Conservation (phyloP, 176 grass and related monocot genomes). For the Melocanna baccifera region DNA sequence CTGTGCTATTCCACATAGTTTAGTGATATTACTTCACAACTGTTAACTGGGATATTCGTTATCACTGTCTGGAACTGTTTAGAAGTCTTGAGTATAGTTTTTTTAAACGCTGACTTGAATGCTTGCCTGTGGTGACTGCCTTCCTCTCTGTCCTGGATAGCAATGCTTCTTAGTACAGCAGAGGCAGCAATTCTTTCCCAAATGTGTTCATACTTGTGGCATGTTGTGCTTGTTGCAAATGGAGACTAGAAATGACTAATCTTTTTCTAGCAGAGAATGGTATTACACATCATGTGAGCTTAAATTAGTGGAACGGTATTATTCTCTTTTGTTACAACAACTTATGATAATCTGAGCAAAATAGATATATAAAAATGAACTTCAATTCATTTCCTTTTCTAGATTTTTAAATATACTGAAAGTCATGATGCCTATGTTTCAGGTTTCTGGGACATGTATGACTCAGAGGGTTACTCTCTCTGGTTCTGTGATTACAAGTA, state of each 20-base stretch:
- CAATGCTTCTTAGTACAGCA: no score
- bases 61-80: not conserved
- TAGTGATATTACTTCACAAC: not conserved
- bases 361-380: not conserved
- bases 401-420: not conserved
- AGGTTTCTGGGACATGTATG: constrained; percentile 99
- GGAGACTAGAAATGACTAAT: not conserved
- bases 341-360: not conserved
- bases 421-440: constrained; percentile 4
- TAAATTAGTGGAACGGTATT: not conserved
- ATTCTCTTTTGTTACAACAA: not conserved
- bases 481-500: constrained; percentile 99
- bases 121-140: no score
- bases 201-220: no score
- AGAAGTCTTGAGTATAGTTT: not conserved
- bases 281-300: not conserved
- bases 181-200: no score
- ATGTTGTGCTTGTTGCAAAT: no score
- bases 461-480: constrained; percentile 91
- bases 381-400: not conserved
- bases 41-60: not conserved
- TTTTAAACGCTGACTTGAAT: no score
- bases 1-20: not conserved
- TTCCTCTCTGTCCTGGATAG: no score
- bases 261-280: not conserved